phyloP scores from a whole-genome alignment of 495 filamentous ascomycete genomes.

The Penicillium mononematosum region DNA sequence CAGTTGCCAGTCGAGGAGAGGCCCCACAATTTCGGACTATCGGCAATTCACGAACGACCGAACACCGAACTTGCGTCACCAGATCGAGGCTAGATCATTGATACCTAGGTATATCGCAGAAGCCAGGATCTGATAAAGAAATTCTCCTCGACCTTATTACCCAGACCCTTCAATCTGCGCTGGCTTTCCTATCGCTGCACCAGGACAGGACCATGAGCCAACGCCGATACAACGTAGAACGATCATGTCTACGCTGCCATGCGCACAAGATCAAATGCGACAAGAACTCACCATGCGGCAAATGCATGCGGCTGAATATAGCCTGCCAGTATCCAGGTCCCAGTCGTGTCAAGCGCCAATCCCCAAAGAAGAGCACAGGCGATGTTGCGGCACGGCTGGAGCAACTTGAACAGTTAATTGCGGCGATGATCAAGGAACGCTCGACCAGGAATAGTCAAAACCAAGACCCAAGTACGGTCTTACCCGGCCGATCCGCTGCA shows the following conservation, averaged over 20 bases:
- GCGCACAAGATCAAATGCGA: conserved; percentile 41
- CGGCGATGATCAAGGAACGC: conserved; percentile 13
- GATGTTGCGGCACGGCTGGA: conserved; percentile 27
- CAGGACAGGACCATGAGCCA: conserved; percentile 8
- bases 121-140: neutral
- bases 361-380: conserved; percentile 22
- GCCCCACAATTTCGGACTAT: neutral
- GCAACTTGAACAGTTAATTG: conserved; percentile 31
- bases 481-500: neutral
- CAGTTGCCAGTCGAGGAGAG: neutral
- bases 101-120: neutral
- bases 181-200: neutral
- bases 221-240: conserved; percentile 30
- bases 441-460: neutral
- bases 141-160: neutral
- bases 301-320: conserved; percentile 25
- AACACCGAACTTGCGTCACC: neutral
- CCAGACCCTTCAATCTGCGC: neutral
- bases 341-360: conserved; percentile 27
- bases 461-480: neutral
- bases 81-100: neutral
- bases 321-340: conserved; percentile 36
- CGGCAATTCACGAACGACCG: conserved; percentile 16
- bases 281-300: conserved; percentile 30
- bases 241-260: conserved; percentile 40